Base-by-base conservation (phyloP, 441 rosid species). In the Gossypium davidsonii region DNA sequence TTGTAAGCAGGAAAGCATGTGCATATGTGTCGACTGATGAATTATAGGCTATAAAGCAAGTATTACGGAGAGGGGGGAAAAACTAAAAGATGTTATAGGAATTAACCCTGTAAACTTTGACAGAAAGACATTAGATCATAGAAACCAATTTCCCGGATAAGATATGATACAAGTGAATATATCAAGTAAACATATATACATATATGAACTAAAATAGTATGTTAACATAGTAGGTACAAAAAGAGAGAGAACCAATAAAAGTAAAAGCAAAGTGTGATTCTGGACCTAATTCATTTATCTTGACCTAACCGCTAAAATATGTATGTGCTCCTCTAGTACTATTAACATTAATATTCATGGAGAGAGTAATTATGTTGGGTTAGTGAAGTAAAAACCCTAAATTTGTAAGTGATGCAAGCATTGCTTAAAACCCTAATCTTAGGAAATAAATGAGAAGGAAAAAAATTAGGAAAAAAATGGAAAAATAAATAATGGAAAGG, bases 331-430 rank as follows among this genome's bases (percentile, higher is more conserved):
- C 62, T 67, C 62, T 75, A 7, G 42, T 1, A 76, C 59, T 60
- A 76, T 20, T 52, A 49, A 9, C 48, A 51, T 8, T 51, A 12
- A 37, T 0, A 39, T 58, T 25, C 62, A 25, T 4, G 18, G 56
- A 67, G 9, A 51, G 15, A 9, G 4, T 0, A n/a, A 3, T 28
- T 17, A 44, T 67, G 59, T n/a, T 4, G 44, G 5, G 59, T 5
- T 26, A 17, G 23, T 26, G 72, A 15, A 9, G 48, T n/a, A 14
- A 76, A 37, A 82, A 75, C 83, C 85, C 85, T 84, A 75, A 69
- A 61, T 25, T 52, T 68, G 8, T 5, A 63, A 63, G 9, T 18
- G 51, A 18, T 39, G 67, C 25, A 37, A 60, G 42, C 28, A 31
- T 1, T 44, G 55, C 34, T 21, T 14, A 66, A 66, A 44, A 65